phyloP scores from a whole-genome alignment of 345 rosid species.

The Salix arbutifolia region DNA sequence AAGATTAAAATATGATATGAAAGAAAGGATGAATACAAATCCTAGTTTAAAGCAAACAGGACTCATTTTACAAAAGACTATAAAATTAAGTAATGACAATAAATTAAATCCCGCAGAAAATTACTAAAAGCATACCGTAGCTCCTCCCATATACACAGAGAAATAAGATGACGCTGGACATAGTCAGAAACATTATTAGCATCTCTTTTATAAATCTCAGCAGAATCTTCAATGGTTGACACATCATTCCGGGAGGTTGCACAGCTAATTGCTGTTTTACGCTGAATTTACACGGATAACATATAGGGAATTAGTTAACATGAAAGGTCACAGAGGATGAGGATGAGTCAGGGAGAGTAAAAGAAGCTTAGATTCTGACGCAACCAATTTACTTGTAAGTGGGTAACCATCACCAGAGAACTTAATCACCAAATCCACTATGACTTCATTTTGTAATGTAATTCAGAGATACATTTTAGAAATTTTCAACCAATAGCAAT shows the following conservation, averaged over 20 bases:
- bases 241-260: constrained; percentile 93
- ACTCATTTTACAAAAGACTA: neutral
- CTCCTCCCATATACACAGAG: constrained; percentile 96
- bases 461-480: neutral
- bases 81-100: constrained; percentile 9
- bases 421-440: neutral
- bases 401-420: neutral
- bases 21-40: neutral
- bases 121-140: constrained; percentile 43
- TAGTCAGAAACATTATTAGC: constrained; percentile 83
- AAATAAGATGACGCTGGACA: constrained; percentile 91
- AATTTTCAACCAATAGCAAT: neutral
- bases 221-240: constrained; percentile 80
- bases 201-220: constrained; percentile 93
- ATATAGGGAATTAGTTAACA: neutral
- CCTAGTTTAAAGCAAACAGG: neutral
- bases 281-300: constrained; percentile 42
- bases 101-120: neutral
- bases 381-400: neutral
- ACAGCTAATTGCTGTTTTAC: constrained; percentile 88
- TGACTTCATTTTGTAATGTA: neutral
- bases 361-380: neutral
- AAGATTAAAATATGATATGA: neutral
- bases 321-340: neutral
- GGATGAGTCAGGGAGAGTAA: neutral